Evolutionary conservation across 2,329 filamentous ascomycete species (phyloP).

Genomic region (Aspergillus ochraceus): DNA sequence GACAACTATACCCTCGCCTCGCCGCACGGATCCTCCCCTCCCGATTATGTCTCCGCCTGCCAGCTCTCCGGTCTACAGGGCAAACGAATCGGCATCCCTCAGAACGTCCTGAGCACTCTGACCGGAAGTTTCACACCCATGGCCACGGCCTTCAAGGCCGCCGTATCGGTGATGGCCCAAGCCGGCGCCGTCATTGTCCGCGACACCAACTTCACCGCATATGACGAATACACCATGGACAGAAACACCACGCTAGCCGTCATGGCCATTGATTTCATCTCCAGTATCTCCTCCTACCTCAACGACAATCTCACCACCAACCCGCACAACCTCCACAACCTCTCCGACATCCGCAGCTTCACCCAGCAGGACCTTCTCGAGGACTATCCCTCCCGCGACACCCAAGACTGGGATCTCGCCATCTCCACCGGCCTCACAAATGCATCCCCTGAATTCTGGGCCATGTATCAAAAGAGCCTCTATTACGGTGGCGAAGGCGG

Average conservation of each 20-base stretch:
- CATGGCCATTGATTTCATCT: conserved; percentile 58
- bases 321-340: conserved; percentile 53
- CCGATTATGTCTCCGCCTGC: conserved; percentile 63
- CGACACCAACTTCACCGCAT: conserved; percentile 59
- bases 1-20: conserved; percentile 62
- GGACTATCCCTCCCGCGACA: conserved; percentile 63
- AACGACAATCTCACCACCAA: conserved; percentile 58
- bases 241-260: conserved; percentile 44
- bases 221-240: conserved; percentile 38
- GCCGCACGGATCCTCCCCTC: conserved; percentile 52
- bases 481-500: conserved; percentile 60
- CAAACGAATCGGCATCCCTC: conserved; percentile 64
- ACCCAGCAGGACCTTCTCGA: conserved; percentile 57
- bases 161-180: conserved; percentile 52
- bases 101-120: conserved; percentile 54
- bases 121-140: conserved; percentile 39
- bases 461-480: conserved; percentile 54
- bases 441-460: conserved; percentile 58
- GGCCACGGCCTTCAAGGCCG: conserved; percentile 57
- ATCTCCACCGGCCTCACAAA: conserved; percentile 58
- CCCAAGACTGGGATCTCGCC: conserved; percentile 55
- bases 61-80: conserved; percentile 54
- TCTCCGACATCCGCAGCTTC: conserved; percentile 56
- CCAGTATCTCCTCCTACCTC: conserved; percentile 56
- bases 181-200: conserved; percentile 64